A percentile compares a stretch with the other conserved stretches of the same genome.
phyloP scores from a whole-genome alignment of 441 rosid genomes.

The Melastoma candidum region DNA sequence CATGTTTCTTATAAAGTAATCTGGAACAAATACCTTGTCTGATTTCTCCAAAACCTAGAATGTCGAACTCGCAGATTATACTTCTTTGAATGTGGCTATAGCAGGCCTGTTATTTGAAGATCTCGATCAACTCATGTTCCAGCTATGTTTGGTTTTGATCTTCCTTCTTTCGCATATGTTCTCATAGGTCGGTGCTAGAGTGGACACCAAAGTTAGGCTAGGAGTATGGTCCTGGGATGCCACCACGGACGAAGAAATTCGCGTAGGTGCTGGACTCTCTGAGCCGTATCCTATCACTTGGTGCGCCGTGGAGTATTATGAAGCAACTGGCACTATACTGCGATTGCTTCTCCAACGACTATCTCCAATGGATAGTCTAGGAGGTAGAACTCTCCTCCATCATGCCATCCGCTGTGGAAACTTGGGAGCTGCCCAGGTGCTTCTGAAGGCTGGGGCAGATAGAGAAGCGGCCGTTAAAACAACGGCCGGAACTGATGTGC shows the following conservation, averaged over 20 bases:
- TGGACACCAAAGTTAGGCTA: conserved; percentile 50
- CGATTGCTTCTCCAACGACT: conserved; percentile 46
- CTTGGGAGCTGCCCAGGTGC: conserved; percentile 61
- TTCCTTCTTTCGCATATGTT: conserved; percentile 5
- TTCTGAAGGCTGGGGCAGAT: conserved; percentile 52
- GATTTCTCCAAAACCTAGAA: no score
- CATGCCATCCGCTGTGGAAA: conserved; percentile 85
- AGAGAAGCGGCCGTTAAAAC: conserved; percentile 45
- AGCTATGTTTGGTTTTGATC: neutral
- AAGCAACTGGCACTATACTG: conserved; percentile 65
- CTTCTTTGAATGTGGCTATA: neutral
- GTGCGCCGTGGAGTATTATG: conserved; percentile 95
- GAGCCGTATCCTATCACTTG: conserved; percentile 84
- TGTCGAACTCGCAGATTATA: no score
- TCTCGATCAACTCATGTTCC: no score
- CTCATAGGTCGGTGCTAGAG: conserved; percentile 53
- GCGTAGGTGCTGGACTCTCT: conserved; percentile 95
- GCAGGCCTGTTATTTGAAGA: no score
- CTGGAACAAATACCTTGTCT: no score
- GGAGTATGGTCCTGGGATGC: conserved; percentile 99
- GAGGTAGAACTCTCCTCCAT: conserved; percentile 84
- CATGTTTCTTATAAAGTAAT: neutral
- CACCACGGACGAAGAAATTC: conserved; percentile 74
- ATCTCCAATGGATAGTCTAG: conserved; percentile 37
- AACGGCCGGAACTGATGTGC: conserved; percentile 37